Evolutionary conservation across 2,329 filamentous ascomycete species (phyloP), one percentile per base, ranked within the genome.

Genomic region (Cephalotrichum gorgonifer): DNA sequence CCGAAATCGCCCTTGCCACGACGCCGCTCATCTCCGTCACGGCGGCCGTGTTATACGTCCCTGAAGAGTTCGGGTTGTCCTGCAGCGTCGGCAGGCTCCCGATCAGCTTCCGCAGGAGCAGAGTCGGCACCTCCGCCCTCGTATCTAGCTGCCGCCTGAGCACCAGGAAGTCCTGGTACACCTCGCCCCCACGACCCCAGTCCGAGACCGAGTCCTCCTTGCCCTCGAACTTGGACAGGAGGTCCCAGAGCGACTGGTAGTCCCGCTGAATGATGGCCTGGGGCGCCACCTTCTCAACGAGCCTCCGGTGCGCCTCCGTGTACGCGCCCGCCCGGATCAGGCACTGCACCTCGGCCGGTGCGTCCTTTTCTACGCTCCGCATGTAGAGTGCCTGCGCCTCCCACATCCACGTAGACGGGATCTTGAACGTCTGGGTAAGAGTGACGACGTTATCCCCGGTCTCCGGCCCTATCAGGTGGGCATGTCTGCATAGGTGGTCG

Each of bases 301-400:
- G 83, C 1, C 91, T 87, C 26, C 81, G 78, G 65, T 97, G 93
- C 0, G 93, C 93, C 61, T 93, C 87, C 27, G 80, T 74, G 64
- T 82, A 86, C 39, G 86, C 81, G 35, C 78, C 76, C 2, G 89
- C 91, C 44, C 81, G 80, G 51, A 97, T 76, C 12, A 98, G 80
- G 58, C 83, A 93, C 49, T 84, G 76, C 9, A 91, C 86, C 64
- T 95, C 88, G 5, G 73, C 72, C 43, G 74, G 75, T 11, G 85
- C 74, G 61, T 90, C 81, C 54, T 81, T 79, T 58, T 77, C 79
- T 43, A 82, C 79, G 51, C 83, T 82, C 53, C 86, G 85, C 66
- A 88, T 89, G 64, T 85, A 85, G 14, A 91, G 73, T 12, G 90
- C 90, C 60, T 90, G 87, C 17, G 93, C 88, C 52, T 88, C 80